Evolutionary conservation across 164 flowering plant genomes (phyloP).

Genomic region (Magnolia kwangsiensis): DNA sequence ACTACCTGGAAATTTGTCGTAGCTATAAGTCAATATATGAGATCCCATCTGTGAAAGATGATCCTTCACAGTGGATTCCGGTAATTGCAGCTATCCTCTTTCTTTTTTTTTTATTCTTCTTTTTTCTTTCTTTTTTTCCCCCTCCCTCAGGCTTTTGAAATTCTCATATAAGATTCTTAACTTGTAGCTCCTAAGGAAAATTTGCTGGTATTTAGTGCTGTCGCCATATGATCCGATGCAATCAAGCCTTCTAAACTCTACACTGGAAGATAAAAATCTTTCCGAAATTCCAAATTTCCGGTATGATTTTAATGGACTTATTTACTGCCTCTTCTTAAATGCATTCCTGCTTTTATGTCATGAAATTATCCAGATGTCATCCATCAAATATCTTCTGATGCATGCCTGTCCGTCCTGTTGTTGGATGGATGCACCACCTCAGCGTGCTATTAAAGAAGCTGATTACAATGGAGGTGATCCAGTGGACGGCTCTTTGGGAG

Average conservation of each 20-base stretch:
- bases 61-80: slow-evolving; percentile 74
- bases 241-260: slow-evolving; percentile 86
- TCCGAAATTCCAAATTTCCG: slow-evolving; percentile 80
- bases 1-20: slow-evolving; percentile 91
- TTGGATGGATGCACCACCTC: slow-evolving; percentile 11
- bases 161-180: background rate
- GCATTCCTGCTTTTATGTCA: too few species aligned
- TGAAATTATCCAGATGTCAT: too few species aligned
- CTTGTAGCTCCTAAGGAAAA: slow-evolving; percentile 74
- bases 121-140: background rate
- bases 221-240: slow-evolving; percentile 97
- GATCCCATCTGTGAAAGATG: slow-evolving; percentile 77
- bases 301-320: slow-evolving; percentile 23
- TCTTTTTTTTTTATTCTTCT: background rate
- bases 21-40: slow-evolving; percentile 91
- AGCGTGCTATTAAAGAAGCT: slow-evolving; percentile 81
- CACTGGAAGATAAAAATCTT: slow-evolving; percentile 90
- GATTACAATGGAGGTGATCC: slow-evolving; percentile 95
- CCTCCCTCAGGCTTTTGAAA: background rate
- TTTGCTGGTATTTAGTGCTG: slow-evolving; percentile 86
- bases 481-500: slow-evolving; percentile 87
- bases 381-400: too few species aligned
- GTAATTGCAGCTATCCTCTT: slow-evolving; percentile 30
- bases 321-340: too few species aligned
- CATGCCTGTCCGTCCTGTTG: background rate